Evolutionary conservation across 768 basidiomycete genomes (phyloP), one percentile per base, ranked within the genome.

Genomic region (Tulasnella sp.): DNA sequence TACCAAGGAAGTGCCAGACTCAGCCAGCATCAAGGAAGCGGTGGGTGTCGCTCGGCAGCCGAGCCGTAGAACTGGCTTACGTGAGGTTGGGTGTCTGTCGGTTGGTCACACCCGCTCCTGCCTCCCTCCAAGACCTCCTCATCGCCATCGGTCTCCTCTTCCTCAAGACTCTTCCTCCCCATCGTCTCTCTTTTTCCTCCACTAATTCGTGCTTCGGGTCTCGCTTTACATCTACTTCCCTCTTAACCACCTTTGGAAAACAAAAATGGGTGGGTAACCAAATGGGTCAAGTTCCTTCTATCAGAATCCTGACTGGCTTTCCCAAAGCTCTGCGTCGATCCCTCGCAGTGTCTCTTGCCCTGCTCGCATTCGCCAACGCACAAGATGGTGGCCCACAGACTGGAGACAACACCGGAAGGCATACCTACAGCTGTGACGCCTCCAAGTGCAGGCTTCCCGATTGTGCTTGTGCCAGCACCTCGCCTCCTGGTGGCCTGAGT

Each of bases 401-500:
- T 40, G 90, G 89, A 76, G 52, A 88, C 12, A 84, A 83, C 7
- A 90, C 92, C 40, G 90, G 91, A 0, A 91, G 90, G 12, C 94
- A 95, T 84, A 90, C 78, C 21, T 79, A 79, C 78, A 44, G 89
- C 10, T 94, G 93, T 83, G 92, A 94, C 82, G 42, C 92, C 0
- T 84, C 84, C 16, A 85, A 87, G 80, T 95, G 93, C 86, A 86
- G 90, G 85, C 87, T 94, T 7, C 93, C 93, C 0, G 85, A 87
- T 75, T 95, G 93, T 83, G 88, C 90, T 83, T 94, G 92, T 82
- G 93, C 93, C 5, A 93, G 91, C 82, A 89, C 91, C 0, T 89
- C 85, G 80, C 92, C 92, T 4, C 93, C 93, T 18, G 93, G 93
- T 78, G 93, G 92, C 3, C 86, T 94, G 16, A 83, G 85, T 21